Percentiles rank a stretch among this genome's conserved stretches.
Conservation (phyloP, 345 rosid genomes). For the Syzygium aromaticum region DNA sequence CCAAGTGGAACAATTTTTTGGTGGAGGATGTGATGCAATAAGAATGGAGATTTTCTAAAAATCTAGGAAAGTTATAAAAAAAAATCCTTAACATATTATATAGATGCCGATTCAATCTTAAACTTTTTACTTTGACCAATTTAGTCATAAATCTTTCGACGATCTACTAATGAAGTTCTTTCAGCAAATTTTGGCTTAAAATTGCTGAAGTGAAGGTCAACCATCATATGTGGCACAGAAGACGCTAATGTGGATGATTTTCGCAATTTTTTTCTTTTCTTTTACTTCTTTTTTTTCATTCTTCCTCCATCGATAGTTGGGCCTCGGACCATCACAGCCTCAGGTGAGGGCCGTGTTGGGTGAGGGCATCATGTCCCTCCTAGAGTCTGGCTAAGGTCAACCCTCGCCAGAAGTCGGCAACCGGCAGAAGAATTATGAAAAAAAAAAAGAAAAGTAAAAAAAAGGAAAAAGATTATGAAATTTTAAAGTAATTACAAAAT, state of each 20-base stretch:
- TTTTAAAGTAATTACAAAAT: not conserved
- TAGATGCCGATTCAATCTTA: not conserved
- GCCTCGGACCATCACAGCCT: not conserved
- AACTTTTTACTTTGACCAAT: not conserved
- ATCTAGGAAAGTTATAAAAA: not conserved
- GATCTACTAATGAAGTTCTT: not conserved
- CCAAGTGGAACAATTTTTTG: not conserved
- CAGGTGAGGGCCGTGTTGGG: not conserved
- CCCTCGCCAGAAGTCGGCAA: fast-evolving
- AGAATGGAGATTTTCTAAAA: not conserved
- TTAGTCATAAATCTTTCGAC: not conserved
- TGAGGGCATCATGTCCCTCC: not conserved
- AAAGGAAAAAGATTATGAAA: not conserved
- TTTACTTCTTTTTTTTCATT: not conserved
- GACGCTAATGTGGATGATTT: fast-evolving
- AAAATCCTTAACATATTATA: not conserved
- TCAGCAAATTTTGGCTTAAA: not conserved
- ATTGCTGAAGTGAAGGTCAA: fast-evolving
- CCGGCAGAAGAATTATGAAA: fast-evolving
- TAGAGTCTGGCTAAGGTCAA: not conserved
- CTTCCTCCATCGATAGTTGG: not conserved
- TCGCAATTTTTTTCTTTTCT: not conserved
- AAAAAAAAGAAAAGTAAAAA: not conserved
- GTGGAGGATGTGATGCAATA: not conserved
- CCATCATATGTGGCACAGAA: fast-evolving